Base-by-base conservation (phyloP, 768 basidiomycete species). In the Pleurotus sapidus region DNA sequence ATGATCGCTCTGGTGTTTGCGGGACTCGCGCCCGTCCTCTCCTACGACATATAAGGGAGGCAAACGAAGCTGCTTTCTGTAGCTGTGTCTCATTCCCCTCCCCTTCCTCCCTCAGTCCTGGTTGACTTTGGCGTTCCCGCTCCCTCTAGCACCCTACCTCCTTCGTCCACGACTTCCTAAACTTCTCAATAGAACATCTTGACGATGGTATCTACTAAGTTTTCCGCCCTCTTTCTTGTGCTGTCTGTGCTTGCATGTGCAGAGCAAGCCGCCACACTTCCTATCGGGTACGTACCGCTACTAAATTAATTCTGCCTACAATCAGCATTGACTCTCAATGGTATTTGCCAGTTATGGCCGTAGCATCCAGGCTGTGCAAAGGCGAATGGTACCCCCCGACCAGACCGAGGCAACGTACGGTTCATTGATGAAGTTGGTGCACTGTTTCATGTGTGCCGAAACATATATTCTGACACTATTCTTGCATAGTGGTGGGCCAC, bases 21-120 rank as follows among this genome's bases (percentile, higher is more conserved):
- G 11, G 30, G 9, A 8, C 4, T 34, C 30, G 30, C 30, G 30
- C 30, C 30, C 30, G 11, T 34, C 30, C 30, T 34, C 30, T 34
- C 30, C 30, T 34, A 34, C 30, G 9, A 34, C 18, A n/a, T 15
- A 12, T 54, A 54, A 37, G 18, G 4, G 18, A 30, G 34, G 14
- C 15, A 20, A 24, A 0, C 17, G 3, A 12, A 3, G 39, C 27
- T 3, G 9, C 17, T 38, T 23, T 40, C 51, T 42, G 6, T 24
- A 54, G 51, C 51, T 54, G 51, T 39, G 51, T 39, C 42, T 39
- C 39, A 25, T 6, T n/a, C 37, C 34, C 24, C 37, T 42, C 38
- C 17, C 34, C 39, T 37, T 23, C 27, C 51, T 12, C 49, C 38
- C 51, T 20, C n/a, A 54, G 51, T 54, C 51, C 51, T 24, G 51